Conservation (phyloP, 2,329 filamentous ascomycete genomes). For the Alternaria metachromatica region DNA sequence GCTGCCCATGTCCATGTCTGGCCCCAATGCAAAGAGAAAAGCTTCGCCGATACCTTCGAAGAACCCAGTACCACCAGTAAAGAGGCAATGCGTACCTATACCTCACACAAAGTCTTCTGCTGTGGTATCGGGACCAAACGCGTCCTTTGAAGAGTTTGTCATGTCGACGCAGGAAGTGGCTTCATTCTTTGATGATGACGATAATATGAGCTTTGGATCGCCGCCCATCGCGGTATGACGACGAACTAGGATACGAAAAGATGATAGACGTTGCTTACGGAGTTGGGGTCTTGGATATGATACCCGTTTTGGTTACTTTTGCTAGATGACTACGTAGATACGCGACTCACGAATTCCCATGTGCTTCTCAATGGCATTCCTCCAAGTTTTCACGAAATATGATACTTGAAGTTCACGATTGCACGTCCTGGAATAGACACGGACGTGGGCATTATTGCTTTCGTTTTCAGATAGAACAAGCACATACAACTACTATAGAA, state of each 20-base stretch:
- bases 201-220: constrained; percentile 27
- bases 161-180: constrained; percentile 37
- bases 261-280: neutral
- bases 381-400: neutral
- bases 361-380: neutral
- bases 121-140: neutral
- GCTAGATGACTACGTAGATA: neutral
- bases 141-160: constrained; percentile 23
- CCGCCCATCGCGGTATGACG: constrained; percentile 25
- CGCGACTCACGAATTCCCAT: neutral
- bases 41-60: neutral
- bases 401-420: neutral
- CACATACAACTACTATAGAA: constrained; percentile 19
- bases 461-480: neutral
- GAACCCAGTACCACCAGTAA: neutral
- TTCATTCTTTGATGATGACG: constrained; percentile 37
- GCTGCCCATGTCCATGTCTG: constrained; percentile 3
- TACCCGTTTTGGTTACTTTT: neutral
- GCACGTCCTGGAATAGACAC: neutral
- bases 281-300: neutral
- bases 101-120: neutral
- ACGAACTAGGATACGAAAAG: neutral
- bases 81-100: neutral
- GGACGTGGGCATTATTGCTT: constrained; percentile 5
- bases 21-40: neutral